Percentiles rank a stretch among this genome's conserved stretches.
phyloP scores from a whole-genome alignment of 176 grass and related monocot genomes.

The Alopecurus myosuroides region DNA sequence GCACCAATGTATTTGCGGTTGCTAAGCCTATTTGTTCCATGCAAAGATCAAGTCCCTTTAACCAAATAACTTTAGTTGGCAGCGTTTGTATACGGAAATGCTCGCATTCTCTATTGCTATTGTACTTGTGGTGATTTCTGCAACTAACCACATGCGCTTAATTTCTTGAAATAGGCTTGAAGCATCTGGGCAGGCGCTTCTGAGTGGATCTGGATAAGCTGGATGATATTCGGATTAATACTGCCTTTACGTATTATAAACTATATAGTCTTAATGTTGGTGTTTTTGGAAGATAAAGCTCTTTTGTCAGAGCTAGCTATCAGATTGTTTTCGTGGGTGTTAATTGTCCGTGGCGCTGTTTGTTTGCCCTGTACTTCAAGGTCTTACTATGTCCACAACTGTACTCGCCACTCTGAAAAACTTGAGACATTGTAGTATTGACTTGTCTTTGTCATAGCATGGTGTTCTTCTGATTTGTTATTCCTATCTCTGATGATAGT shows the following conservation, averaged over 20 bases:
- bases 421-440: constrained; percentile 21
- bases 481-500: neutral
- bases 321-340: constrained; percentile 44
- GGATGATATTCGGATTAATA: constrained; percentile 5
- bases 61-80: neutral
- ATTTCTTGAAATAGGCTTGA: constrained; percentile 38
- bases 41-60: neutral
- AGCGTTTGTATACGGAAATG: neutral
- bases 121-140: neutral
- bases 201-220: neutral
- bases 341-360: constrained; percentile 6
- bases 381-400: neutral
- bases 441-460: constrained; percentile 32
- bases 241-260: constrained; percentile 19
- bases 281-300: constrained; percentile 34
- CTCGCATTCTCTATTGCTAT: neutral
- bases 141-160: neutral
- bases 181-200: constrained; percentile 26
- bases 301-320: constrained; percentile 24
- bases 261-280: constrained; percentile 36
- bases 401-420: neutral
- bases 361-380: constrained; percentile 13
- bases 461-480: neutral
- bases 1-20: neutral
- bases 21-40: neutral